Conservation (phyloP, 2,329 filamentous ascomycete genomes). For the Venturia aucupariae region DNA sequence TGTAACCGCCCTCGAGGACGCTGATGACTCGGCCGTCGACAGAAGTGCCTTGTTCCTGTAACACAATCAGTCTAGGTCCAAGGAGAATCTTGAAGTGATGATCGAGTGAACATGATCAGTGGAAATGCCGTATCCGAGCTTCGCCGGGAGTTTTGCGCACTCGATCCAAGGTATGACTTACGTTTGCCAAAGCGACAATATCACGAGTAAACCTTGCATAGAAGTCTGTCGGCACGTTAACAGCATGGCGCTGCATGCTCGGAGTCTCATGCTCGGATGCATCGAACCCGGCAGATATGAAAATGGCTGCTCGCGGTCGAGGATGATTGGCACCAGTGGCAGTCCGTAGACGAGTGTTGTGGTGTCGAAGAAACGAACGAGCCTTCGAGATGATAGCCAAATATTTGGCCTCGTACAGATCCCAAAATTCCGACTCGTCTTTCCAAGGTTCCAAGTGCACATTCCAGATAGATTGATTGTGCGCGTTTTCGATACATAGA, state of each 20-base stretch:
- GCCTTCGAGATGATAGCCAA: constrained; percentile 69
- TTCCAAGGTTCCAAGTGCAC: constrained; percentile 87
- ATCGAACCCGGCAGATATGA: constrained; percentile 93
- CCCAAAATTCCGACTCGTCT: constrained; percentile 77
- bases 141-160: not conserved
- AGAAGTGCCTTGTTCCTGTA: constrained; percentile 61
- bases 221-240: constrained; percentile 94
- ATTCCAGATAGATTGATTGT: constrained; percentile 93
- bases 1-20: constrained; percentile 92
- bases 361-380: constrained; percentile 61
- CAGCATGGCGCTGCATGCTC: constrained; percentile 91
- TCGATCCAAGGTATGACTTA: not conserved
- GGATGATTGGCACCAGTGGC: constrained; percentile 41
- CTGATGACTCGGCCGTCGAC: constrained; percentile 84
- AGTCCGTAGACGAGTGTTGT: constrained; percentile 55
- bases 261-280: constrained; percentile 88
- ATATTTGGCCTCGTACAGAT: constrained; percentile 74
- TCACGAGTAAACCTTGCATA: constrained; percentile 87
- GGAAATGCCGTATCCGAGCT: not conserved
- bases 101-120: not conserved
- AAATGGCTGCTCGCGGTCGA: constrained; percentile 74
- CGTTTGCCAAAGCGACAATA: constrained; percentile 61
- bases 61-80: not conserved
- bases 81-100: not conserved
- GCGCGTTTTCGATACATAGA: constrained; percentile 86